Evolutionary conservation across 768 basidiomycete species (phyloP), one percentile per base, ranked within the genome.

Genomic region (Asterophora lycoperdoides): DNA sequence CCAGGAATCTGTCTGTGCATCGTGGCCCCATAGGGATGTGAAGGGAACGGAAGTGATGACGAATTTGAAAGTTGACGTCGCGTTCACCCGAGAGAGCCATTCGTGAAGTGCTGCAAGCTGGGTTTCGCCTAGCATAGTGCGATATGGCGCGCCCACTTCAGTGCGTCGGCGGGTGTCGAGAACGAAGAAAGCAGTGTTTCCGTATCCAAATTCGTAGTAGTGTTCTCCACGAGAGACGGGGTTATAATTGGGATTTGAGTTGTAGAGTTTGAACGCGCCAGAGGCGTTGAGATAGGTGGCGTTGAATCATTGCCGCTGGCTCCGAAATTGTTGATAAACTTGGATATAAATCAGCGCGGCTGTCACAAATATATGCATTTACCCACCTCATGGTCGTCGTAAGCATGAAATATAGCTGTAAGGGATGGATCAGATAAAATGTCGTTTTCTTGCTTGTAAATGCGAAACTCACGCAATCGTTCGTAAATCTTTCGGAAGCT

Each of bases 151-250:
- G 8, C 41, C 52, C 37, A 15, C n/a, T 30, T 46, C 50, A 2
- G 55, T 51, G 29, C 59, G 55, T 32, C 56, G 52, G 14, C 85
- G 72, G 1, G 84, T 86, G 65, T 89, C 87, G 68, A 84, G 68
- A n/a, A 89, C 84, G 67, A 89, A 90, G 64, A 85, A 89, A 0
- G 84, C 83, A 7, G 72, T 69, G 56, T 90, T 86, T 0, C 80
- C 85, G 54, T 83, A 77, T 29, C 71, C 70, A 64, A 85, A 85
- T 44, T 77, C 74, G 57, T 74, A 85, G 59, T 83, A 84, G 52
- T 78, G 67, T 43, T 72, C 68, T 20, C 69, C 76, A 6, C 66
- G 60, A 13, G 60, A 62, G 18, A 62, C 48, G 1, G 82, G 64
- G 50, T 83, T 81, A 61, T 79, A 83, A 60, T 88, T 86, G 10